Evolutionary conservation across 345 rosid species (phyloP).

Genomic region (Hibiscus syriacus): DNA sequence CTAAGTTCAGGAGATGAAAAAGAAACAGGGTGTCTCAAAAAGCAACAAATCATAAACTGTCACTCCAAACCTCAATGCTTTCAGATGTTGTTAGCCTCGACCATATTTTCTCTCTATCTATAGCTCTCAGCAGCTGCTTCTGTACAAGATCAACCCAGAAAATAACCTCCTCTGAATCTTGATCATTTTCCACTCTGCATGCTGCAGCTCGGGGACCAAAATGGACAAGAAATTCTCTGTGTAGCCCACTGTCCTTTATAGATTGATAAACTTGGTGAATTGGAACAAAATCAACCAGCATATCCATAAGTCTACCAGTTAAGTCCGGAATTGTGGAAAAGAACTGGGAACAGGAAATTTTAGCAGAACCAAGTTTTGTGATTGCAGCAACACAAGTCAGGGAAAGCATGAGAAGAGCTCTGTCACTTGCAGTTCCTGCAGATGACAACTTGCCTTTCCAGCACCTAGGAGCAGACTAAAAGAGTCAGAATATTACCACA

Average conservation of each 20-base stretch:
- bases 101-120: constrained; percentile 97
- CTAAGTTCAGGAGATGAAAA: neutral
- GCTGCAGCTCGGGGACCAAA: constrained; percentile 88
- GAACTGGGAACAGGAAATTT: constrained; percentile 73
- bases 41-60: constrained; percentile 1
- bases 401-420: constrained; percentile 60
- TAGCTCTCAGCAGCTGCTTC: constrained; percentile 73
- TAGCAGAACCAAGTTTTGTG: constrained; percentile 79
- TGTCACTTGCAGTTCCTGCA: constrained; percentile 52
- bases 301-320: constrained; percentile 81
- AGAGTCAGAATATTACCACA: neutral
- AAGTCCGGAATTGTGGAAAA: constrained; percentile 63
- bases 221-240: constrained; percentile 86
- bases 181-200: constrained; percentile 60
- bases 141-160: constrained; percentile 96
- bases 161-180: constrained; percentile 63
- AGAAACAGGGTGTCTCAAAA: constrained; percentile 1
- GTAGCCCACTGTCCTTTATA: constrained; percentile 65
- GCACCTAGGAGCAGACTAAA: constrained; percentile 3
- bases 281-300: constrained; percentile 71
- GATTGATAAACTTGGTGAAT: constrained; percentile 56
- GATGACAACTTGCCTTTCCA: constrained; percentile 37
- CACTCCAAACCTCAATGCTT: constrained; percentile 77
- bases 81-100: constrained; percentile 84
- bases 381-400: constrained; percentile 69